Evolutionary conservation across 352 stramenopile species (phyloP), one percentile per base, ranked within the genome.

Genomic region (Globisporangium cederbergense): DNA sequence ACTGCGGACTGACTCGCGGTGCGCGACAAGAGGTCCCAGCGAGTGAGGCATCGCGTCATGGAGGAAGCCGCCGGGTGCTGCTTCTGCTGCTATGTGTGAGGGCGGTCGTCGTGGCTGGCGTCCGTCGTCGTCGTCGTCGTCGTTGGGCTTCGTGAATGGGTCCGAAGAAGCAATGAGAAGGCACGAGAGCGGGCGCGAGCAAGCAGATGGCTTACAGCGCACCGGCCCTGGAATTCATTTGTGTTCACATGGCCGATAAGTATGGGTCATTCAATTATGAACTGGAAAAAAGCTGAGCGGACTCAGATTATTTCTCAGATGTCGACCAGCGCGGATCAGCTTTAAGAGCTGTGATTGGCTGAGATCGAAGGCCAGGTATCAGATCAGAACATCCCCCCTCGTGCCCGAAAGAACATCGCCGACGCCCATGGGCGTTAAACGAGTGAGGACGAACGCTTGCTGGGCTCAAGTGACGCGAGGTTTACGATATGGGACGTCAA

Each of bases 141-240:
- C 13, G 50, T 42, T 6, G 25, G 28, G 25, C 50, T 20, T 40
- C 50, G 14, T 6, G 8, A 56, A n/a, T 22, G 25, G 47, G 25
- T n/a, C 47, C 3, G 34, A 58, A 58, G 52, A 58, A 58, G 52
- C 50, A 56, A 40, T 56, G 28, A 56, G 50, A 56, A 56, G 50
- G 28, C 28, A 50, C 45, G 28, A 25, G 8, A 2, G 2, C 9
- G 22, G 7, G 22, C 25, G 25, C 1, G 25, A 28, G 25, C 25
- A 28, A 40, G 50, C 25, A 42, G 50, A 56, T 56, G 50, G 50
- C 50, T 56, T 14, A 32, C 25, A 13, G 16, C 5, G 18, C n/a
- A 28, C 25, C 45, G 4, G 4, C 4, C 47, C 18, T 46, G 52
- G 52, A 58, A 58, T 58, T 58, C 52, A 58, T 58, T 58, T 58